Base-by-base conservation (phyloP, 2,329 filamentous ascomycete genomes). In the Sclerotinia borealis region DNA sequence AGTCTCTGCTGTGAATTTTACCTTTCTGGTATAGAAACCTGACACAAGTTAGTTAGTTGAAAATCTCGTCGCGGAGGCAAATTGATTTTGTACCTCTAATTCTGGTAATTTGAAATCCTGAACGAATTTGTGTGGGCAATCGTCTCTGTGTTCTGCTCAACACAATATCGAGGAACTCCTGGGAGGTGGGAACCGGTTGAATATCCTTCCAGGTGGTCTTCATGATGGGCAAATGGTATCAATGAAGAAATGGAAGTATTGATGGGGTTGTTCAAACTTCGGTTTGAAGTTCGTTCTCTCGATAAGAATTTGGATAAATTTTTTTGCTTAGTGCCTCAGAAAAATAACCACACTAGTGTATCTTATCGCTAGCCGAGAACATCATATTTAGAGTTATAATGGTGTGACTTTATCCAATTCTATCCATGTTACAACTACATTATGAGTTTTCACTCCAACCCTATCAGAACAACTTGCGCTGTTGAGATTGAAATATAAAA, bases 151-250 rank as follows among this genome's bases (percentile, higher is more conserved):
- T 97, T 71, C 95, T 84, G 74, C 91, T 96, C 73, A 99, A 85
- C 69, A 98, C 93, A 76, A 99, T 97, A 79, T 99, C 95, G 72
- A 99, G 84, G 75, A 99, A 98, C 79, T 99, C 95, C 81, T 96
- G 89, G 77, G 89, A 89, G 73, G 91, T 96, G 64, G 93, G 93
- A 69, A 96, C 91, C 69, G 92, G 91, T 67, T 90, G 88, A 72
- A 96, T 96, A 75, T 90, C 87, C 76, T 88, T 88, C 85, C 85
- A 88, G 63, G 83, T 85, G 67, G 81, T 84, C 80, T 84, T 84
- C 82, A 84, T 84, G 68, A 78, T 79, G 76, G 68, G 69, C 68
- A 64, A 66, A 54, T 39, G 64, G 47, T 64, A 48, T 50, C 50
- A 27, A 54, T 54, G 31, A 60, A 36, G 45, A 29, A 37, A 50